Base-by-base conservation (phyloP, 495 filamentous ascomycete genomes). In the Penicillium crystallinum region DNA sequence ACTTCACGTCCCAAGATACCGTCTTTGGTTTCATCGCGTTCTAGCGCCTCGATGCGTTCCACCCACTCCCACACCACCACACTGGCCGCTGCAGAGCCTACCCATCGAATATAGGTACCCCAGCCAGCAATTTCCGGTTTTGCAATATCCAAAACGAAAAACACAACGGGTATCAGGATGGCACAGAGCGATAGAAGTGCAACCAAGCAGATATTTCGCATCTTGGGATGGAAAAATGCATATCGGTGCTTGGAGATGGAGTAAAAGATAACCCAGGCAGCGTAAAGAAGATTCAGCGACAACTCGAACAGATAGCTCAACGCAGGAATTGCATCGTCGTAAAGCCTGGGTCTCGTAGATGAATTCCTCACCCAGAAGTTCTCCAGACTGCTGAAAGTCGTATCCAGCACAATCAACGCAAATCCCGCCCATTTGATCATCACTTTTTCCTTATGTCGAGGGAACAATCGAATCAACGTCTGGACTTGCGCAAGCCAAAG, bases 41-140 rank as follows among this genome's bases (percentile, higher is more conserved):
- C 93, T 42, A 98, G 71, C 0, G 90, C 90, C 66, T 98, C 93
- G 46, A 98, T 98, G n/a, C 95, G 80, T 66, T 98, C 93, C 15
- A 98, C 93, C 93, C 93, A 98, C 68, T 98, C 93, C 93, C 93
- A 98, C 1, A 98, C 93, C 14, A 97, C 87, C 17, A 97, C 93
- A 71, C 91, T 96, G 7, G 93, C 95, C 2, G 91, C 90, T 0
- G 91, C 91, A 1, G 95, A 93, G 27, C 93, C 95, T 37, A 97
- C 95, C 93, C 95, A 98, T 59, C 93, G 77, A 45, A 97, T 90
- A 61, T 97, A 98, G 55, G 95, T 93, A 59, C 93, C 95, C 93
- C 93, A 98, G 14, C 90, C 91, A 23, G 89, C 89, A 41, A 96
- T 84, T 40, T 87, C 82, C 9, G 89, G 86, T 57, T 91, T 85